Conservation (phyloP, 495 filamentous ascomycete species). For the Penicillium mononematosum region DNA sequence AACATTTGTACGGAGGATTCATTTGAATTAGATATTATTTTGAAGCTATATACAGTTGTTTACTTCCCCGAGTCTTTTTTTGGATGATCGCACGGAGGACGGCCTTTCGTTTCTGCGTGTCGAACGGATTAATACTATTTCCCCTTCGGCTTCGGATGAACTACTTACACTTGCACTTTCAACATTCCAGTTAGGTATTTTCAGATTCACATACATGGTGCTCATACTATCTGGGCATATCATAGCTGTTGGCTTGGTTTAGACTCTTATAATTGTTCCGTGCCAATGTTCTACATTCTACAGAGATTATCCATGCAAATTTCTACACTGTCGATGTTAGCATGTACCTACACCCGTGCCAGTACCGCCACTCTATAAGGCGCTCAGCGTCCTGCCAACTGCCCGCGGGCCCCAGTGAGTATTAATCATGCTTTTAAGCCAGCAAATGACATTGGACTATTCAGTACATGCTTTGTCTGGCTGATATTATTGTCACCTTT, state of each 20-base stretch:
- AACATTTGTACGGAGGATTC: conserved; percentile 31
- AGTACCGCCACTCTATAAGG: neutral
- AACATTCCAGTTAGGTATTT: neutral
- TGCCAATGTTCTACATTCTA: neutral
- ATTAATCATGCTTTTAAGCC: neutral
- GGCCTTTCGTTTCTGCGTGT: conserved; percentile 53
- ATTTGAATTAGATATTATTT: conserved; percentile 5
- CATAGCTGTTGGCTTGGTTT: neutral
- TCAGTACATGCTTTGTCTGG: neutral
- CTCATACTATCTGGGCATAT: neutral
- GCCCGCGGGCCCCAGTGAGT: neutral
- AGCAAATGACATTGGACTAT: neutral
- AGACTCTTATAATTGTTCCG: neutral
- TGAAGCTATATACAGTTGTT: conserved; percentile 14
- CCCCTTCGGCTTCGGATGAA: conserved; percentile 35
- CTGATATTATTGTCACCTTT: neutral
- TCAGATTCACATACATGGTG: neutral
- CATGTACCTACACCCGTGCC: neutral
- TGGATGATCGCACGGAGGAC: conserved; percentile 44
- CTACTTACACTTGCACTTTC: neutral
- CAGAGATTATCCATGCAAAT: neutral
- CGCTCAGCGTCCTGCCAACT: neutral
- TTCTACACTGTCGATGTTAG: neutral
- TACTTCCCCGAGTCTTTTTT: conserved; percentile 30
- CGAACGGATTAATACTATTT: conserved; percentile 53